A percentile compares a stretch with the other conserved stretches of the same genome.
Evolutionary conservation across 140 eudicot genomes (phyloP).

Genomic region (Senecio squalidus): DNA sequence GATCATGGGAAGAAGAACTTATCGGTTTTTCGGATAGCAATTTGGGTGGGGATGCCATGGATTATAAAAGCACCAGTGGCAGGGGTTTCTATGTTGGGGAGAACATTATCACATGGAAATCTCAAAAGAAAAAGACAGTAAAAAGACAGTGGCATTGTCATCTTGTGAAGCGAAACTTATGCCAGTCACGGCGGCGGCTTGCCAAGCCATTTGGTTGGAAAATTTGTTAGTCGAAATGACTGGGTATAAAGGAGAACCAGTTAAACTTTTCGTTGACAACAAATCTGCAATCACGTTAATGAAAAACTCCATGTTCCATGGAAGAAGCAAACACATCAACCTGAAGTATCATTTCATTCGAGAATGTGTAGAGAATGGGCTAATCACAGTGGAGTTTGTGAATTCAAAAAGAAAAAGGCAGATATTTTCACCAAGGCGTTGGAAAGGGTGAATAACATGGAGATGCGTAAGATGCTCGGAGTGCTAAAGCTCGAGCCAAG

Average conservation of each 20-base stretch:
- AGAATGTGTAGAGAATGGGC: not conserved
- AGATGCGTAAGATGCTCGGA: too few species aligned
- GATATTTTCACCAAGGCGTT: too few species aligned
- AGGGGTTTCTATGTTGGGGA: not conserved
- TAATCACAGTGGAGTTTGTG: not conserved
- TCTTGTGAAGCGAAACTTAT: not conserved
- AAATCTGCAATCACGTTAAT: not conserved
- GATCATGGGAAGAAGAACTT: too few species aligned
- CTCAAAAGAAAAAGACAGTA: not conserved
- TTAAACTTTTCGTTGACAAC: not conserved
- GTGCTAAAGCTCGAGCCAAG: too few species aligned
- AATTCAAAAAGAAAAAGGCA: too few species aligned
- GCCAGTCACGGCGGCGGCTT: not conserved
- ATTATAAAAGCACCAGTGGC: not conserved
- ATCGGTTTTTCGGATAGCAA: not conserved
- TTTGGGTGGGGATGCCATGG: not conserved
- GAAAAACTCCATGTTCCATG: not conserved
- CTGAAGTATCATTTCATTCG: not conserved
- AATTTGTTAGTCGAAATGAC: not conserved
- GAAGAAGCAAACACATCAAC: not conserved
- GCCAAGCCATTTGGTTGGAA: not conserved
- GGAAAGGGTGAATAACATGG: too few species aligned
- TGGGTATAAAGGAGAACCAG: not conserved
- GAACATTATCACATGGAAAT: not conserved
- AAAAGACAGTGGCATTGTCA: not conserved